Evolutionary conservation across 192 early-diverging fungal species (phyloP), one percentile per base, ranked within the genome.

Genomic region (Chytriomyces sp.): DNA sequence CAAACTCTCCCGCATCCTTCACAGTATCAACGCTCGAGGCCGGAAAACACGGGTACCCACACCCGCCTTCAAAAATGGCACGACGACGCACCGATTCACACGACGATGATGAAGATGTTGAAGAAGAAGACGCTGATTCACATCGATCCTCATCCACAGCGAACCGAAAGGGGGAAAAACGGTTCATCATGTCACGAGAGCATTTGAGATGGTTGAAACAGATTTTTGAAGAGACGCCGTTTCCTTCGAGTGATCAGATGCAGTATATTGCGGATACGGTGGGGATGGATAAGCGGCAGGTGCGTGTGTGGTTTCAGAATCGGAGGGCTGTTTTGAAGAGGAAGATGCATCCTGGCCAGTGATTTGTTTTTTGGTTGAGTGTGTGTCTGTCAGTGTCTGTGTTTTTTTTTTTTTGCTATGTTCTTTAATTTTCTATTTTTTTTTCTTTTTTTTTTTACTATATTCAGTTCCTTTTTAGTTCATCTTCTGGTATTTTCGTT

Each of bases 121-220:
- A n/a, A n/a, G n/a, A n/a, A n/a, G n/a, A 20, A 57, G 20, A 20
- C 53, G 20, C n/a, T n/a, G n/a, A n/a, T n/a, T n/a, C n/a, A n/a
- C n/a, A n/a, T 35, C 35, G 35, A 35, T 35, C 35, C 35, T 35
- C 35, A 35, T 35, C 35, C 2, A 35, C 53, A 20, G 53, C 16
- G 53, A 57, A 57, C 28, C 45, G 63, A 2, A 73, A 73, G n/a
- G 50, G 50, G 10, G n/a, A 16, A 6, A 73, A 73, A 23, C 72
- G 72, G 57, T 73, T 73, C 72, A 73, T 73, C 28, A 73, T 73
- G 72, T 73, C 72, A 61, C 72, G 72, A 9, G 72, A 73, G 35
- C 72, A 73, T 26, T 59, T 73, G 60, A 73, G 63, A 44, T 73
- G 72, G 72, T 20, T 73, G 26, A 73, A 73, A 45, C 61, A 63